Evolutionary conservation across 352 stramenopile species (phyloP), one percentile per base, ranked within the genome.

Genomic region (Globisporangium polare): DNA sequence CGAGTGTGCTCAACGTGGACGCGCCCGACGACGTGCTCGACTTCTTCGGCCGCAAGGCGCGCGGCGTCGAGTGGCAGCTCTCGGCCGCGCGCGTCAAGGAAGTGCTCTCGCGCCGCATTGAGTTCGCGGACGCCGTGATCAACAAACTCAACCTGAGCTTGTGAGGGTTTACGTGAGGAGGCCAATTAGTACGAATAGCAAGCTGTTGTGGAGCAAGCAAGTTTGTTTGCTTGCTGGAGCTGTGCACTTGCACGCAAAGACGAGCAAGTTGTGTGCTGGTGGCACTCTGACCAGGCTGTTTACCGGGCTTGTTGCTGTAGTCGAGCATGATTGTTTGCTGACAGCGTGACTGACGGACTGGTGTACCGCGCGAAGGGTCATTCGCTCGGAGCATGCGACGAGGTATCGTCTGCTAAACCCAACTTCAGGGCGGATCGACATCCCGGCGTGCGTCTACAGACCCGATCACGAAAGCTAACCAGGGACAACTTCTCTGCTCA

Each of bases 1-100:
- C 80, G 17, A 75, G 74, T 39, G 83, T 95, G 42, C 73, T 95
- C 8, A 88, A 75, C 49, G 82, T 92, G 22, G 87, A 95, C 63
- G 62, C 69, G 41, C 83, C 80, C 7, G 71, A 80, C 27, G 87
- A 95, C 59, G 82, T 93, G 13, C 56, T 85, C 33, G 83, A 95
- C n/a, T 76, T 94, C 17, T 83, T 80, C 29, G 87, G 87, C 0
- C 82, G 83, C 24, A 72, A 73, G 60, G 71, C 65, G 10, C 82
- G 84, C 41, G 87, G 85, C n/a, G 63, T 86, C 31, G 74, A 73
- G 46, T 95, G 87, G 87, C 71, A 74, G 53, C 67, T 95, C 13
- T 75, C 83, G 54, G 70, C 77, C 22, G 77, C 79, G 49, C 78
- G 83, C 35, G 77, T 90, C 13, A 91, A 92, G 58, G 85, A 93